Percentiles rank a stretch among this genome's conserved stretches.
phyloP scores from a whole-genome alignment of 805 yeast genomes.

The Clavispora phyllophila region DNA sequence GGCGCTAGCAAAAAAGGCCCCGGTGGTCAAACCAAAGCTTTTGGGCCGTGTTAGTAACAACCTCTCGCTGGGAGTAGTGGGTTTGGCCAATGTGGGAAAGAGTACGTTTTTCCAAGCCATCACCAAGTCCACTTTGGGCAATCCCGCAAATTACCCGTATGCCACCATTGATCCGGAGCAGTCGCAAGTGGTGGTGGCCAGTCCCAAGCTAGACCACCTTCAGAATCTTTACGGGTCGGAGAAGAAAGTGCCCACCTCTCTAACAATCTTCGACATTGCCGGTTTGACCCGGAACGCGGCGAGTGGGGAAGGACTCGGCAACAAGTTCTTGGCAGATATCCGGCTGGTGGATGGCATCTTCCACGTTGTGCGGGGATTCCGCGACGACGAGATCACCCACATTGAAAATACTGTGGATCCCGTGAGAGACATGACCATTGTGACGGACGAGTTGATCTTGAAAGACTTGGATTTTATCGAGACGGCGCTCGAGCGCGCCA shows the following conservation, averaged over 20 bases:
- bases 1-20: constrained; percentile 11
- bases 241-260: constrained; percentile 82
- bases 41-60: constrained; percentile 17
- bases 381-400: constrained; percentile 17
- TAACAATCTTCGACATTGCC: constrained; percentile 95
- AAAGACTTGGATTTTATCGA: constrained; percentile 63
- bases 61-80: constrained; percentile 70
- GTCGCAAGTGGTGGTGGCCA: constrained; percentile 92
- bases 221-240: constrained; percentile 75
- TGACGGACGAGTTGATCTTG: constrained; percentile 55
- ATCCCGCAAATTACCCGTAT: constrained; percentile 96
- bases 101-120: constrained; percentile 97
- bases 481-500: constrained; percentile 31
- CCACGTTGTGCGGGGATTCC: constrained; percentile 90
- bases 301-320: constrained; percentile 96
- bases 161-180: constrained; percentile 99
- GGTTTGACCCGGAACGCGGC: constrained; percentile 97
- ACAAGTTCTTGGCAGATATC: constrained; percentile 92
- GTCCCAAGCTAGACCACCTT: constrained; percentile 77
- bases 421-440: constrained; percentile 16
- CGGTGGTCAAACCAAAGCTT: constrained; percentile 6
- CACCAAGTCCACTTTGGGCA: constrained; percentile 87
- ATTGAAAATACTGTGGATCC: constrained; percentile 17
- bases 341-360: constrained; percentile 97
- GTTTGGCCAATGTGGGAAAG: constrained; percentile 93